Conservation (phyloP, 257 asterid genomes). For the Leonotis leonurus region DNA sequence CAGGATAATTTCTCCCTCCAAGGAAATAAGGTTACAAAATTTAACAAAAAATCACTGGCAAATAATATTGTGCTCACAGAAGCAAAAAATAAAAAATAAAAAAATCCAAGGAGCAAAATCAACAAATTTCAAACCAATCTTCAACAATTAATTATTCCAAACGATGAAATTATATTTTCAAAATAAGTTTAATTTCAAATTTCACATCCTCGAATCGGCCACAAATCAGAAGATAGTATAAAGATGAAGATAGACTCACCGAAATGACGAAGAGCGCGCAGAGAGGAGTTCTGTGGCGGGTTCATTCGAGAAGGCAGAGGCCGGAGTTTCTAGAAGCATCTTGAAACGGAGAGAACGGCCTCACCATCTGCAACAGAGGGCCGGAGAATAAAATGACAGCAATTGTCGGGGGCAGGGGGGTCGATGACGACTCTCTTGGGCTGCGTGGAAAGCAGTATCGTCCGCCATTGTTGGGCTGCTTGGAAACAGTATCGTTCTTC, state of each 20-base stretch:
- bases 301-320: constrained; percentile 44
- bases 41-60: too few species aligned
- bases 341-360: constrained; percentile 43
- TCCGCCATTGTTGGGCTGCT: constrained; percentile 35
- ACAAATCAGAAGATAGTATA: background rate
- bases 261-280: constrained; percentile 73
- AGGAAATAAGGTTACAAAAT: background rate
- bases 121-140: background rate
- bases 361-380: constrained; percentile 43
- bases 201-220: background rate
- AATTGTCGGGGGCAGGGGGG: constrained; percentile 12
- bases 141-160: background rate
- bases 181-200: background rate
- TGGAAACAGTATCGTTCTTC: too few species aligned
- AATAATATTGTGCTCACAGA: too few species aligned
- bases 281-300: constrained; percentile 66
- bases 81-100: background rate
- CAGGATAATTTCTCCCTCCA: background rate
- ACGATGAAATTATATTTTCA: background rate
- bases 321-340: constrained; percentile 57
- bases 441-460: constrained; percentile 15
- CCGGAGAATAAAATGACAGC: constrained; percentile 38
- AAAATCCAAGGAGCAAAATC: background rate
- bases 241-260: constrained; percentile 33
- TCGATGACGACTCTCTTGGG: constrained; percentile 27